Conservation (phyloP, 106 monocot species). For the Dendrobium chrysotoxum region DNA sequence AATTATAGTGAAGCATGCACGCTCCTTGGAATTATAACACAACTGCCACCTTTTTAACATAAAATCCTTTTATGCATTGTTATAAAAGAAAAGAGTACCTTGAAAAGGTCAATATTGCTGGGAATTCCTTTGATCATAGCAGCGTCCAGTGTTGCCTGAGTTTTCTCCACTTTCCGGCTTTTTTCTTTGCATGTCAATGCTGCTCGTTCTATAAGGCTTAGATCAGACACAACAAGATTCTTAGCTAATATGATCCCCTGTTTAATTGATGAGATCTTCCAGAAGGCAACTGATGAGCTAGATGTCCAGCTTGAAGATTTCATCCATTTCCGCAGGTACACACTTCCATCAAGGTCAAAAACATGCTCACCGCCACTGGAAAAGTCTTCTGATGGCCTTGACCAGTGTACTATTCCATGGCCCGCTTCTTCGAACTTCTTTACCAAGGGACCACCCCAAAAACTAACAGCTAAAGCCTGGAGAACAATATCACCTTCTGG, state of each 20-base stretch:
- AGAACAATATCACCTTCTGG: slow-evolving; percentile 93
- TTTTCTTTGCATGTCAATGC: slow-evolving; percentile 68
- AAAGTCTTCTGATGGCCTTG: slow-evolving; percentile 32
- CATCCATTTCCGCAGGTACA: slow-evolving; percentile 91
- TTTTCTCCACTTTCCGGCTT: slow-evolving; percentile 72
- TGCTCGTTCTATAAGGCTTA: slow-evolving; percentile 71
- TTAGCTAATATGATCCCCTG: slow-evolving; percentile 71
- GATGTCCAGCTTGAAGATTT: slow-evolving; percentile 68
- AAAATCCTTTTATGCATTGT: not conserved
- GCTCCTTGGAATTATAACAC: not conserved
- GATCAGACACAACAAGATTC: slow-evolving; percentile 75
- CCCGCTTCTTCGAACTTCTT: slow-evolving; percentile 36
- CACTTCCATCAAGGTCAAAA: slow-evolving; percentile 85
- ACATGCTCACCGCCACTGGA: slow-evolving; percentile 31
- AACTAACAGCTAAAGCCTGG: slow-evolving; percentile 83
- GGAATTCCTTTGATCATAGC: slow-evolving; percentile 96
- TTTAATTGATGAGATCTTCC: slow-evolving; percentile 56
- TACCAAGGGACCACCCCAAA: slow-evolving; percentile 85
- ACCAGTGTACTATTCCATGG: slow-evolving; percentile 17
- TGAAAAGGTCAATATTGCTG: slow-evolving; percentile 98
- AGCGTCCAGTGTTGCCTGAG: slow-evolving; percentile 88
- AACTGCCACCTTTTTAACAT: not conserved
- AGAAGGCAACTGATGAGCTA: slow-evolving; percentile 59
- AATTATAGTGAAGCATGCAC: not conserved
- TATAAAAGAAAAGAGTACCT: slow-evolving; percentile 40